These are phyloP conservation scores for Dalechampia spathulata DNA, from an alignment of 441 rosid species.

Conservation along the genomic window DNA sequence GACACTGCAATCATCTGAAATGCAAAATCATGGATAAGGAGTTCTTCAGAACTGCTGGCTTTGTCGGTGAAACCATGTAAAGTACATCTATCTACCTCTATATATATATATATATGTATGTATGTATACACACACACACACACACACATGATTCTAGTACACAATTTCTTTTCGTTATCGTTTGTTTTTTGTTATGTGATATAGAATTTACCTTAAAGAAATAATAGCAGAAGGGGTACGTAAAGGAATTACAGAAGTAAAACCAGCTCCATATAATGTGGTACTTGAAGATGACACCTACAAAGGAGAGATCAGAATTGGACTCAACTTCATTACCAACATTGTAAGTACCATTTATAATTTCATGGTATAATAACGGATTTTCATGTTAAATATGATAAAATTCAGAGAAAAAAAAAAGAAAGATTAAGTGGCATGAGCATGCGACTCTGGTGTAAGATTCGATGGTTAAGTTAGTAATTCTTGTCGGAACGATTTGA, in stretches of 20 bases:
- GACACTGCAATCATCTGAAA: conserved; percentile 39
- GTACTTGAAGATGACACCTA: conserved; percentile 71
- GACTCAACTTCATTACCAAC: conserved; percentile 49
- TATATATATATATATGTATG: too few relatives aligned
- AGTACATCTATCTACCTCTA: too few relatives aligned
- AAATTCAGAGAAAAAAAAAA: too few relatives aligned
- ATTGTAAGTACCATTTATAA: conserved; percentile 20
- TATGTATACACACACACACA: too few relatives aligned
- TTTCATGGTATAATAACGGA: too few relatives aligned
- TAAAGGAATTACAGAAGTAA: conserved; percentile 41
- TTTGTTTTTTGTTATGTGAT: not conserved
- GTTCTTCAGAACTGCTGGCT: conserved; percentile 44
- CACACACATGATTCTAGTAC: too few relatives aligned
- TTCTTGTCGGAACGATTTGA: too few relatives aligned
- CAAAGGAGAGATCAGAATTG: conserved; percentile 55
- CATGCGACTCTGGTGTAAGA: too few relatives aligned
- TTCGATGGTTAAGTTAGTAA: too few relatives aligned
- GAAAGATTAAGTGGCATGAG: too few relatives aligned
- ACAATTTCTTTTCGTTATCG: too few relatives aligned
- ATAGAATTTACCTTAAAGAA: conserved; percentile 62
- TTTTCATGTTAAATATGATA: too few relatives aligned
- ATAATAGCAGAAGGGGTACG: conserved; percentile 53
- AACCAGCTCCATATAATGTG: conserved; percentile 56
- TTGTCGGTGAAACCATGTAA: conserved; percentile 76
- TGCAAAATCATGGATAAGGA: conserved; percentile 58